phyloP scores from a whole-genome alignment of 2,329 filamentous ascomycete genomes.

The Phialophora expanda region DNA sequence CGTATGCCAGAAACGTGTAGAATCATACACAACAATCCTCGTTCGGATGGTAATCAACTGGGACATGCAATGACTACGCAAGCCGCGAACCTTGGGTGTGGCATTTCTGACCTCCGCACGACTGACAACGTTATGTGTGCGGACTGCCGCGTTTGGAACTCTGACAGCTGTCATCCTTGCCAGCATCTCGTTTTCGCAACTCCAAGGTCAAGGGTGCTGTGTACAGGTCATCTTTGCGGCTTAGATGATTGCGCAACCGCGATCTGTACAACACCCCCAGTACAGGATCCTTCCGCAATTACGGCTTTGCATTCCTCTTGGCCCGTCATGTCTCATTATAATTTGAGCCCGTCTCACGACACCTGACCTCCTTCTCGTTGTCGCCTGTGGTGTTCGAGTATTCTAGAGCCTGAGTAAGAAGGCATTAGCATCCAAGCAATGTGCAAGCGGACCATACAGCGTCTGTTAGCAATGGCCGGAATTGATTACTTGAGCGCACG shows the following conservation, averaged over 20 bases:
- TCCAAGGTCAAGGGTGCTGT: background rate
- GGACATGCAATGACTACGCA: slow-evolving; percentile 15
- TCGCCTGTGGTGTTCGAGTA: background rate
- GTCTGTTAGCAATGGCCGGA: slow-evolving; percentile 16
- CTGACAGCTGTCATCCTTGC: background rate
- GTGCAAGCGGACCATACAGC: background rate
- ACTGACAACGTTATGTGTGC: background rate
- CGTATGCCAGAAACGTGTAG: slow-evolving; percentile 6
- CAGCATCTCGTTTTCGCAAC: slow-evolving; percentile 5
- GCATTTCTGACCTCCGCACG: background rate
- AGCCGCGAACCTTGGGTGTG: background rate
- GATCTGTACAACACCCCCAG: background rate
- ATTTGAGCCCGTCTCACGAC: background rate
- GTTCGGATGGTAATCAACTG: background rate
- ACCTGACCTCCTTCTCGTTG: background rate
- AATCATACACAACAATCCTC: background rate
- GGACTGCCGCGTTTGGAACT: slow-evolving; percentile 7
- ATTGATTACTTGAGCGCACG: slow-evolving; percentile 25
- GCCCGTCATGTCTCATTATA: slow-evolving; percentile 1
- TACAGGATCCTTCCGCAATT: background rate
- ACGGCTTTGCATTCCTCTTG: background rate
- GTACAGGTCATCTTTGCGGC: slow-evolving; percentile 14
- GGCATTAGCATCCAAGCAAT: slow-evolving; percentile 10
- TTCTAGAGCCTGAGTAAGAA: slow-evolving; percentile 19
- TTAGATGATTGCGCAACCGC: slow-evolving; percentile 8